phyloP scores from a whole-genome alignment of 345 rosid species.

The Corchorus capsularis region DNA sequence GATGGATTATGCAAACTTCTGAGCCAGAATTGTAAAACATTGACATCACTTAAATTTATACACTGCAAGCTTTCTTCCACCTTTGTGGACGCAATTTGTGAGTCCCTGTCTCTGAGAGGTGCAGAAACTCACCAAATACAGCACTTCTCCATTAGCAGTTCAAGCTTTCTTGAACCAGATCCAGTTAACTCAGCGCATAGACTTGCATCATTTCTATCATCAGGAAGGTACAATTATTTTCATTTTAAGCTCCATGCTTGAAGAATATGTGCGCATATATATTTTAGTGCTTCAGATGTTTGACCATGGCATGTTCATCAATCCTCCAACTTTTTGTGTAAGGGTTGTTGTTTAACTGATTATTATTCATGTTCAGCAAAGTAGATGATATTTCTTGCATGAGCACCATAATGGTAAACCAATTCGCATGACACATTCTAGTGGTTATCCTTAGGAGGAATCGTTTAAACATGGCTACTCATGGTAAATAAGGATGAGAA shows the following conservation, averaged over 20 bases:
- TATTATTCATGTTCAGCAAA: no score
- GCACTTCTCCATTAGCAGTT: slow-evolving; percentile 53
- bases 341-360: background rate
- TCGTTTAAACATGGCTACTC: background rate
- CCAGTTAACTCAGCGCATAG: slow-evolving; percentile 41
- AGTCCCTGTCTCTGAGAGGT: slow-evolving; percentile 40
- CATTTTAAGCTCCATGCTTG: slow-evolving; percentile 19
- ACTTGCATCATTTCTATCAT: slow-evolving; percentile 59
- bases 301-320: slow-evolving; percentile 2
- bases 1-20: slow-evolving; percentile 70
- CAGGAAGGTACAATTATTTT: slow-evolving; percentile 55
- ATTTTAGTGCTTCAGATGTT: slow-evolving; percentile 8
- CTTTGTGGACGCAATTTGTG: slow-evolving; percentile 49
- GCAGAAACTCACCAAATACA: slow-evolving; percentile 45
- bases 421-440: slow-evolving; percentile 10
- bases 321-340: background rate
- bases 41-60: slow-evolving; percentile 66
- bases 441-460: background rate
- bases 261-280: slow-evolving; percentile 2
- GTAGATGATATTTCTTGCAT: slow-evolving; percentile 14
- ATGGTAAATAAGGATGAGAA: background rate
- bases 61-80: slow-evolving; percentile 76
- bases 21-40: slow-evolving; percentile 59
- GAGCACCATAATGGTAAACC: background rate
- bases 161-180: slow-evolving; percentile 52